These are phyloP conservation scores for Lichtheimia corymbifera DNA, from an alignment of 371 early-diverging fungal species.

Conservation along the genomic window DNA sequence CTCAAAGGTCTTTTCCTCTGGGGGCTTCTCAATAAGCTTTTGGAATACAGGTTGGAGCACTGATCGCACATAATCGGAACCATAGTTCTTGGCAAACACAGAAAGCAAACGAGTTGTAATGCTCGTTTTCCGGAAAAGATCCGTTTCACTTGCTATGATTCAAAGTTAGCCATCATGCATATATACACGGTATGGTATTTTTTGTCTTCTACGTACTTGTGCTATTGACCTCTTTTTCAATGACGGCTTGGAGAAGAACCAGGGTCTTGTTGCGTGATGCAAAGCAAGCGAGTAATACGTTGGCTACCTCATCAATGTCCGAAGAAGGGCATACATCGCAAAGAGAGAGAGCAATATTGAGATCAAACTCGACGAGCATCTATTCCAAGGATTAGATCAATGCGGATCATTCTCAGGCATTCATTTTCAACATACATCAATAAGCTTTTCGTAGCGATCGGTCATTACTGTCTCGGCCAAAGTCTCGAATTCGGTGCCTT, in stretches of 20 bases:
- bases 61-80: constrained; percentile 72
- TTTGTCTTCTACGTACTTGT: constrained; percentile 49
- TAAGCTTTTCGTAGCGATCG: constrained; percentile 70
- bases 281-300: constrained; percentile 73
- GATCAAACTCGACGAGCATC: constrained; percentile 60
- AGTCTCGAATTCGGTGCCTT: constrained; percentile 83
- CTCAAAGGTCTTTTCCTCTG: constrained; percentile 59
- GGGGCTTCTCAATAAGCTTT: constrained; percentile 33
- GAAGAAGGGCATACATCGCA: constrained; percentile 81
- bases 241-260: constrained; percentile 70
- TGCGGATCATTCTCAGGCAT: not conserved
- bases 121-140: constrained; percentile 87
- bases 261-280: constrained; percentile 70
- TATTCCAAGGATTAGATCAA: constrained; percentile 7
- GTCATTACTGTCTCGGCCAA: constrained; percentile 71
- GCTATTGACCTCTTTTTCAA: constrained; percentile 74
- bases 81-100: constrained; percentile 73
- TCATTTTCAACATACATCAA: constrained; percentile 51
- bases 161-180: constrained; percentile 13
- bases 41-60: constrained; percentile 79
- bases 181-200: no score
- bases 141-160: constrained; percentile 65
- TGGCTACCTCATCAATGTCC: constrained; percentile 79
- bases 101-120: constrained; percentile 84
- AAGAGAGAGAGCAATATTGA: constrained; percentile 75